Evolutionary conservation across 2,329 filamentous ascomycete species (phyloP).

Genomic region (Talaromyces sp.): DNA sequence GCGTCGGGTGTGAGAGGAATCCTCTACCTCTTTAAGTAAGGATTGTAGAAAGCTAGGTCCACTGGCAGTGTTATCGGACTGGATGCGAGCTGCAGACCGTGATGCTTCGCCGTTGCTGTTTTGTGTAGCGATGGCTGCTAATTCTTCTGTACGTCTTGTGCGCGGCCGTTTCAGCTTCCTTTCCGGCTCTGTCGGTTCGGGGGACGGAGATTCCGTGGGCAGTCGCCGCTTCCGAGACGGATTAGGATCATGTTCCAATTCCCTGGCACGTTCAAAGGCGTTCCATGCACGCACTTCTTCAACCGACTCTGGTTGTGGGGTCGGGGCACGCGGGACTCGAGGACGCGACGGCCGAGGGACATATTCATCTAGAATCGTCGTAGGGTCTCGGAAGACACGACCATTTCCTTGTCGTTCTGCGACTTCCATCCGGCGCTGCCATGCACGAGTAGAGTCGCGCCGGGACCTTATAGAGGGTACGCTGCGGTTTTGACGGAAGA

Average conservation of each 20-base stretch:
- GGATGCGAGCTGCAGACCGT: slow-evolving; percentile 28
- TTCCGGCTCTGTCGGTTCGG: slow-evolving; percentile 62
- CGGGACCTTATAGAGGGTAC: slow-evolving; percentile 40
- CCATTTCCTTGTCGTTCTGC: slow-evolving; percentile 72
- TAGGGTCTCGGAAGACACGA: slow-evolving; percentile 65
- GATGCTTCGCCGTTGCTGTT: slow-evolving; percentile 37
- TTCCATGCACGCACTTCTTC: slow-evolving; percentile 87
- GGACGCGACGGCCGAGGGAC: slow-evolving; percentile 36
- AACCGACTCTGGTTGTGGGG: slow-evolving; percentile 62
- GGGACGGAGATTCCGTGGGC: slow-evolving; percentile 72
- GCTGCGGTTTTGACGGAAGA: background rate
- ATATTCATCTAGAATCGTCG: slow-evolving; percentile 53
- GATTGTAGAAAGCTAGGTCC: slow-evolving; percentile 80
- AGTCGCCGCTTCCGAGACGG: slow-evolving; percentile 47
- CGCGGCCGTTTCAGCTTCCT: slow-evolving; percentile 83
- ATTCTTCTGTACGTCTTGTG: slow-evolving; percentile 61
- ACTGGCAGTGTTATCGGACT: slow-evolving; percentile 34
- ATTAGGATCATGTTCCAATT: slow-evolving; percentile 52
- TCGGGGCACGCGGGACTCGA: slow-evolving; percentile 30
- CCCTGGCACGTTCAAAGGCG: slow-evolving; percentile 77
- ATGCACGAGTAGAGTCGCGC: slow-evolving; percentile 57
- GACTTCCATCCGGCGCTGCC: slow-evolving; percentile 78
- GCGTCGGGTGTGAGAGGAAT: slow-evolving; percentile 31
- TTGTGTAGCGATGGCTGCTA: slow-evolving; percentile 40
- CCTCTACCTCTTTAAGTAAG: slow-evolving; percentile 80